These are phyloP conservation scores for Cenchrus fungigraminus DNA, from an alignment of 176 grass and related monocot species.

Conservation along the genomic window DNA sequence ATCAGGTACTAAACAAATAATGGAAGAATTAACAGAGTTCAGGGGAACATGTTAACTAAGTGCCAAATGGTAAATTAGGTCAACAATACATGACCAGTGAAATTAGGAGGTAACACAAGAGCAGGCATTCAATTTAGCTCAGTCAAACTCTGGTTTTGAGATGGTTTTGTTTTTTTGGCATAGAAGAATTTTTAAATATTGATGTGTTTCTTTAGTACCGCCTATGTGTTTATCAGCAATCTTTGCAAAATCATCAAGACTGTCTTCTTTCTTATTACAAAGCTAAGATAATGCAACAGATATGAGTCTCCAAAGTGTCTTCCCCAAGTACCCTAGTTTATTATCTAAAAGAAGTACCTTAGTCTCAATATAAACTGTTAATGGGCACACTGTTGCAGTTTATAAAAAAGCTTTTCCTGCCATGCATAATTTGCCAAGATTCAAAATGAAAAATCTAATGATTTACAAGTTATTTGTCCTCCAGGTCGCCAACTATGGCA, in stretches of 20 bases:
- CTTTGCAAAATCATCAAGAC: not conserved
- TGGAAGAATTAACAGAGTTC: no score
- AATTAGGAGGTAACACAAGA: no score
- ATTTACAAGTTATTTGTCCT: not conserved
- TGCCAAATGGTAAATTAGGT: no score
- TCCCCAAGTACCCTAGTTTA: not conserved
- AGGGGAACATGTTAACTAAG: no score
- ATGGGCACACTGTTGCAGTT: not conserved
- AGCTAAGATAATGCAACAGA: not conserved
- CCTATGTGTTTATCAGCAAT: not conserved
- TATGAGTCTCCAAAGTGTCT: not conserved
- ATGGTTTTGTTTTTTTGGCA: not conserved
- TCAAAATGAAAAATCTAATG: not conserved
- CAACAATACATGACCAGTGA: no score
- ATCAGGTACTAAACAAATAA: no score
- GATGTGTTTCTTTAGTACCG: not conserved
- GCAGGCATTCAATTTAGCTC: constrained; percentile 1
- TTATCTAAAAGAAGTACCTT: not conserved
- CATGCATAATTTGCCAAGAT: not conserved
- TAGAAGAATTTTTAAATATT: not conserved
- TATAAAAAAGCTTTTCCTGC: not conserved
- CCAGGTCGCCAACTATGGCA: not conserved
- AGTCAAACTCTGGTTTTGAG: not conserved
- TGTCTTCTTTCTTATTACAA: not conserved
- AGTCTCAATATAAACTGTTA: not conserved